Evolutionary conservation across 2,329 filamentous ascomycete species (phyloP).

Genomic region (Epichloe scottii): DNA sequence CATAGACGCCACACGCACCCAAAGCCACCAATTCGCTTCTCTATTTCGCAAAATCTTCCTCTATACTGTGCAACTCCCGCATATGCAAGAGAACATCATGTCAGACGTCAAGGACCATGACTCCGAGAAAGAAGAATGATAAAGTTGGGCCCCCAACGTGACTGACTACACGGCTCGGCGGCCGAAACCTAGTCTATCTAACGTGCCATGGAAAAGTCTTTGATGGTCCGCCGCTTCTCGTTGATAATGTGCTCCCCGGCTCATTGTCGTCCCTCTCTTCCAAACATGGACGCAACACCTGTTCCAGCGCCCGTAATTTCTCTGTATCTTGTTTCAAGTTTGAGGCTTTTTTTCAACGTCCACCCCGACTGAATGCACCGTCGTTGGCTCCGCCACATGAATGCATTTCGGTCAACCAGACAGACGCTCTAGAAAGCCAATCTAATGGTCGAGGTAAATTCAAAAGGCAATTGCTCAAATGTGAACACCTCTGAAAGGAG

Average conservation of each 20-base stretch:
- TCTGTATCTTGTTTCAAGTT: neutral
- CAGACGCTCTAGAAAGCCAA: neutral
- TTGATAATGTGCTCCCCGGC: neutral
- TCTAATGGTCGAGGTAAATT: neutral
- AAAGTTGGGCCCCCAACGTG: neutral
- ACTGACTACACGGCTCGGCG: neutral
- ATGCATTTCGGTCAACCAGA: neutral
- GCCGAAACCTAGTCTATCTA: neutral
- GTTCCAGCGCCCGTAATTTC: neutral
- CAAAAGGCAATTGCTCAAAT: neutral
- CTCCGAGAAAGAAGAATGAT: neutral
- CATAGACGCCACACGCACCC: neutral
- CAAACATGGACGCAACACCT: neutral
- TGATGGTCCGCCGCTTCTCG: too few relatives aligned
- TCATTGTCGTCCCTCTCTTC: neutral
- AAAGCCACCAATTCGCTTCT: neutral
- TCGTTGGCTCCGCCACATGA: neutral
- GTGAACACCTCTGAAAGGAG: neutral
- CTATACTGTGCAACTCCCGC: neutral
- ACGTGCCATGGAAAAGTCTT: neutral
- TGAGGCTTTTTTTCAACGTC: neutral
- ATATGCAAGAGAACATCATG: neutral
- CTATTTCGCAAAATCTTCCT: neutral
- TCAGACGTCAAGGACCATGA: neutral
- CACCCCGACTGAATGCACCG: neutral